phyloP scores from a whole-genome alignment of 169 alveolate genomes.

The Amoebophrya sp. region DNA sequence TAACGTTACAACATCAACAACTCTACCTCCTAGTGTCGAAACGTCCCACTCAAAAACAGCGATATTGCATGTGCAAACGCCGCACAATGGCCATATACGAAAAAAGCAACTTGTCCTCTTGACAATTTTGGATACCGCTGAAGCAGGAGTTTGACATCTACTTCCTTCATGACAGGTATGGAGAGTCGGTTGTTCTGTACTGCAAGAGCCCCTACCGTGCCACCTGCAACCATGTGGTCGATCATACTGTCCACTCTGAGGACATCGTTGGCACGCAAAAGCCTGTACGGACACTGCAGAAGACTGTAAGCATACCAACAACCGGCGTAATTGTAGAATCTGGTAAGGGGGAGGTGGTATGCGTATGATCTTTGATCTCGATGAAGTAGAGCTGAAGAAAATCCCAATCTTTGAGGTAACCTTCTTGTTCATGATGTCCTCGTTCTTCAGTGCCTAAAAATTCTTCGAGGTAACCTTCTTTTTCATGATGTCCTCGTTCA shows the following conservation, averaged over 20 bases:
- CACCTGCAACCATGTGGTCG: slow-evolving; percentile 11
- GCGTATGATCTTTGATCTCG: too few species aligned
- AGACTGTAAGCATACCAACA: not conserved
- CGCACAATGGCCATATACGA: not conserved
- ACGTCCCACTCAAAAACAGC: not conserved
- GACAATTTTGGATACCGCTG: not conserved
- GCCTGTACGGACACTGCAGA: not conserved
- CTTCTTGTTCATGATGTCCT: too few species aligned
- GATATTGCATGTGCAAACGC: not conserved
- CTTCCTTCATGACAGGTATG: not conserved
- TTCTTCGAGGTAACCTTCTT: too few species aligned
- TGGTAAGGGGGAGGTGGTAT: too few species aligned
- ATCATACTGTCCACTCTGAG: not conserved
- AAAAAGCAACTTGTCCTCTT: not conserved
- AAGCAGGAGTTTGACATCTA: not conserved
- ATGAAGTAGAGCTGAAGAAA: too few species aligned
- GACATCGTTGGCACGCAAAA: not conserved
- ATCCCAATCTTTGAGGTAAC: too few species aligned
- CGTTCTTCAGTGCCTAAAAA: too few species aligned
- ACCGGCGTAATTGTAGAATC: not conserved
- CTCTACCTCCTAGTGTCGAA: too few species aligned
- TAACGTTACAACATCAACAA: too few species aligned
- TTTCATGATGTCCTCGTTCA: too few species aligned
- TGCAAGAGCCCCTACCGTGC: not conserved
- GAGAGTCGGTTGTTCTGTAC: not conserved